Base-by-base conservation (phyloP, 495 filamentous ascomycete genomes). In the Daldinia decipiens region DNA sequence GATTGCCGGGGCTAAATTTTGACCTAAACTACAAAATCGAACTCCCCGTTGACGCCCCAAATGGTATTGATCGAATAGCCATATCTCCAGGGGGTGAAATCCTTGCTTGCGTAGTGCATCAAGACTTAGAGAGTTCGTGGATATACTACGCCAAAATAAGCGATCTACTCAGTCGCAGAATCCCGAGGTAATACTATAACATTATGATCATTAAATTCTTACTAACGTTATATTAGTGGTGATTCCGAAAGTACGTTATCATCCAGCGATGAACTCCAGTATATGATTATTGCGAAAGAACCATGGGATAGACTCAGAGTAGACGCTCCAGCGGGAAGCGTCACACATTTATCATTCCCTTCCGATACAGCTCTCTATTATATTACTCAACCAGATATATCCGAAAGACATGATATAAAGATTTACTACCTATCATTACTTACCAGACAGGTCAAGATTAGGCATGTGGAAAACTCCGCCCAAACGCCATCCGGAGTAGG, bases 71-170 rank as follows among this genome's bases (percentile, higher is more conserved):
- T 19, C 62, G 59, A 17, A 58, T 79, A 43, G 75, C 78, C 15
- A 76, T 81, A 47, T 81, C 79, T 0, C 66, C 78, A 29, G 75
- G 75, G 7, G 68, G 75, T 34, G 38, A 78, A 60, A 60, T 59
- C 0, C 47, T 81, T 1, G 74, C 70, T 5, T 81, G 66, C 15
- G 66, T 63, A 1, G 53, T 54, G 15, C 32, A 19, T 59, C 40
- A 5, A 3, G 53, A 63, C 34, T 8, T 36, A 26, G 24, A 29
- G 6, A 34, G 3, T 13, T 38, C 52, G 7, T 63, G 43, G 53
- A 52, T 69, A n/a, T 63, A 17, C 15, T 51, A 69, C 19, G 26
- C 43, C 43, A 27, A 59, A 13, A 59, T 69, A 9, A 7, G 36
- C 11, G 27, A 36, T 43, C 32, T 69, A 15, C 31, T 69, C 19